phyloP scores from a whole-genome alignment of 345 rosid species.

The Fremontodendron californicum region DNA sequence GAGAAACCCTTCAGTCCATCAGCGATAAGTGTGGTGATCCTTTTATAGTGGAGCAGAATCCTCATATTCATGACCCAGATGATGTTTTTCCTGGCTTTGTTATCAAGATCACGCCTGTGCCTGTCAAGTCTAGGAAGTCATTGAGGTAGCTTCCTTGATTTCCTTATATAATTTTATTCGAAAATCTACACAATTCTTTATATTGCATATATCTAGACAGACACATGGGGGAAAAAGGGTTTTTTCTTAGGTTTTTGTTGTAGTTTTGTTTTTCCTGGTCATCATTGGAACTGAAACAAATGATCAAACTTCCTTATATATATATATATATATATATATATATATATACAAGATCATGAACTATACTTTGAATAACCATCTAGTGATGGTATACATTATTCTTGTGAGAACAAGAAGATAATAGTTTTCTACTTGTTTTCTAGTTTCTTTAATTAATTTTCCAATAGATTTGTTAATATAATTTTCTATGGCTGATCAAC shows the following conservation, averaged over 20 bases:
- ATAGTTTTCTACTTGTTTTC: too few relatives aligned
- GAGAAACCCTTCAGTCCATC: conserved; percentile 71
- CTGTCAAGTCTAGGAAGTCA: not conserved
- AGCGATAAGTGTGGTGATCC: conserved; percentile 72
- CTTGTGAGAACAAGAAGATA: too few relatives aligned
- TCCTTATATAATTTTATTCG: not conserved
- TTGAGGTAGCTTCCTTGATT: not conserved
- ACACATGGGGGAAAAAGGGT: not conserved
- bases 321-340: too few relatives aligned
- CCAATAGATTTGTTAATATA: too few relatives aligned
- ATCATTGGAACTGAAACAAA: not conserved
- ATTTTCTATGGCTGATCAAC: too few relatives aligned
- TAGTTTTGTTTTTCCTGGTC: not conserved
- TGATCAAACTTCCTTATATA: not conserved
- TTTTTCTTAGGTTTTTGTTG: not conserved
- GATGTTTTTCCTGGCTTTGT: conserved; percentile 80
- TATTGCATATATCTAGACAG: not conserved
- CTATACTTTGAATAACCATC: too few relatives aligned
- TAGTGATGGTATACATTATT: too few relatives aligned
- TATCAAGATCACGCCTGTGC: conserved; percentile 35
- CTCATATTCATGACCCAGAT: conserved; percentile 80
- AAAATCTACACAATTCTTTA: too few relatives aligned
- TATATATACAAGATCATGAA: not conserved
- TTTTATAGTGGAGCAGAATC: conserved; percentile 67
- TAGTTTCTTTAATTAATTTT: too few relatives aligned